Evolutionary conservation across 129 eudicot species (phyloP).

Genomic region (Chrysanthemum lavandulifolium): DNA sequence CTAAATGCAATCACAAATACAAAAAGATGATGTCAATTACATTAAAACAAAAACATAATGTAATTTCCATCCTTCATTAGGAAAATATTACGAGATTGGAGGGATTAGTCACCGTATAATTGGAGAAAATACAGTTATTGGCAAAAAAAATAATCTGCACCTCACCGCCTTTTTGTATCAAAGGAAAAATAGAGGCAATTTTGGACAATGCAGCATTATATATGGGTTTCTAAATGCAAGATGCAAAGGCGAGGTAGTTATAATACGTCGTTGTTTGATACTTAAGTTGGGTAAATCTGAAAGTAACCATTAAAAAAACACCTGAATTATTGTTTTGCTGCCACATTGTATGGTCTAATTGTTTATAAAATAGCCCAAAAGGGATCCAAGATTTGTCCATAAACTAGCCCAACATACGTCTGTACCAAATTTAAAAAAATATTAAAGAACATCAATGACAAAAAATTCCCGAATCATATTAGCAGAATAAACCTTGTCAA

Average conservation of each 20-base stretch:
- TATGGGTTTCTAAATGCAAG: neutral
- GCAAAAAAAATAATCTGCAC: constrained; percentile 10
- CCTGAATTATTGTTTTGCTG: too few species aligned
- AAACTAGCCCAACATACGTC: too few species aligned
- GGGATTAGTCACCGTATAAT: constrained; percentile 23
- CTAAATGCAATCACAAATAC: constrained; percentile 32
- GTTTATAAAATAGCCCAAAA: too few species aligned
- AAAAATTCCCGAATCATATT: too few species aligned
- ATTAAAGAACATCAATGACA: too few species aligned
- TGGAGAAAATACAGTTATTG: constrained; percentile 25
- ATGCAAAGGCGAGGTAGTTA: neutral
- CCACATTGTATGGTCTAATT: too few species aligned
- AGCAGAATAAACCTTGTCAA: too few species aligned
- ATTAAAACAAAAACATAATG: constrained; percentile 15
- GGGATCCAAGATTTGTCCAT: too few species aligned
- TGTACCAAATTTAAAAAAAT: too few species aligned
- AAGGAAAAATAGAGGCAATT: constrained; percentile 2
- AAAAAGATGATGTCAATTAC: constrained; percentile 20
- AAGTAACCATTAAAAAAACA: neutral
- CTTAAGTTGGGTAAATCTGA: neutral
- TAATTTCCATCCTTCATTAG: constrained; percentile 11
- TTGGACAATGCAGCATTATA: constrained; percentile 5
- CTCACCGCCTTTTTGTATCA: constrained; percentile 18
- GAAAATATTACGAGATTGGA: constrained; percentile 19
- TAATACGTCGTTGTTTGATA: neutral